Evolutionary conservation across 352 stramenopile genomes (phyloP), one percentile per base, ranked within the genome.

Genomic region (Phytophthora meadii): DNA sequence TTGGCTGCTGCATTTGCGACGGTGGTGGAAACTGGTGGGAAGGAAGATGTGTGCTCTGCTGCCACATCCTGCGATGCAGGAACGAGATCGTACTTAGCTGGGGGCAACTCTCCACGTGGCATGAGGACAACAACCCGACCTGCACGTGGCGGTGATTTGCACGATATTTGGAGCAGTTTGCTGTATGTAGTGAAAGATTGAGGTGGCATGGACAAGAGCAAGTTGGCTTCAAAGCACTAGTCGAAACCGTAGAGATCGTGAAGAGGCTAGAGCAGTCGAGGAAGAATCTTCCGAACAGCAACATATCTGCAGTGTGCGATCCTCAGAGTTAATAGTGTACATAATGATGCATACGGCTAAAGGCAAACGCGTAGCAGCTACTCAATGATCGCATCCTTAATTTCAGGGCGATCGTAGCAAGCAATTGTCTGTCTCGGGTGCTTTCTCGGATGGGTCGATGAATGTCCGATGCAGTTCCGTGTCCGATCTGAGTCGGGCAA

Each of bases 21-120:
- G 17, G 7, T 44, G 49, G 30, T 22, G 28, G 28, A 41, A 17
- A 12, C 28, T 48, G 28, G 27, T 40, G 27, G 12, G 3, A 5
- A 5, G 22, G 2, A 15, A 34, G 5, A 22, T 56, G 49, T 34
- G 15, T 34, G 19, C 19, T 47, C 25, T 51, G 56, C 56, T 52
- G 58, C 65, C 51, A 65, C 46, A 59, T 57, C 45, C 30, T 22
- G 25, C 8, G 9, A 24, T 6, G 12, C 30, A 60, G 25, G 25
- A 30, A 1, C 32, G 11, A 22, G n/a, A 57, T 72, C 65, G 65
- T 68, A 72, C 65, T 72, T 72, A 65, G 51, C 17, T 41, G 58
- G 36, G 24, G 25, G 57, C 37, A 68, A 65, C 61, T 57, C 39
- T 70, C 59, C 65, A 74, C 65, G 65, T 70, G 65, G 65, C 65